Percentiles rank a stretch among this genome's conserved stretches.
Evolutionary conservation across 2,329 filamentous ascomycete species (phyloP).

Genomic region (Ophiostoma angusticollis): DNA sequence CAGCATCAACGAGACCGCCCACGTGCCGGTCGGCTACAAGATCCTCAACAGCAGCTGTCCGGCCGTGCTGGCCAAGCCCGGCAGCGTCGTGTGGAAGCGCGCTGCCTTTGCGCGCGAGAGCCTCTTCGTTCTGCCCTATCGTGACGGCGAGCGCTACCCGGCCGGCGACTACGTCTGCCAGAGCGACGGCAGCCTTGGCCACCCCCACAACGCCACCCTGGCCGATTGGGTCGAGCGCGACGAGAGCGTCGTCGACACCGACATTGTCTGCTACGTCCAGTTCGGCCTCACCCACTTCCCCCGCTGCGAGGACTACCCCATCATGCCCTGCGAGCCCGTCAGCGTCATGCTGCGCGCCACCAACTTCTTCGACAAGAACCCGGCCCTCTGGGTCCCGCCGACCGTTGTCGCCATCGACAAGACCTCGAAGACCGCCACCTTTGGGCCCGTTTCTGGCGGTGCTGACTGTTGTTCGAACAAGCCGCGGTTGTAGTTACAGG

Average conservation of each 20-base stretch:
- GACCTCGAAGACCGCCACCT: slow-evolving; percentile 11
- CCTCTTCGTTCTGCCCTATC: slow-evolving; percentile 77
- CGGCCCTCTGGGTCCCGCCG: slow-evolving; percentile 67
- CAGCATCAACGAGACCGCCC: slow-evolving; percentile 46
- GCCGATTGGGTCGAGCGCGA: slow-evolving; percentile 64
- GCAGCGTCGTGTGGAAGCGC: slow-evolving; percentile 78
- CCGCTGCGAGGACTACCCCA: slow-evolving; percentile 75
- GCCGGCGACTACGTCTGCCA: slow-evolving; percentile 81
- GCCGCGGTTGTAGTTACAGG: not conserved
- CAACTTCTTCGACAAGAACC: slow-evolving; percentile 73
- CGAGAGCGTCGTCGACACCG: slow-evolving; percentile 62
- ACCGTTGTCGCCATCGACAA: slow-evolving; percentile 23
- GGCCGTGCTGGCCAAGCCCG: slow-evolving; percentile 63
- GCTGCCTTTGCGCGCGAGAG: slow-evolving; percentile 79
- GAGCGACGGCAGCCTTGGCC: slow-evolving; percentile 64
- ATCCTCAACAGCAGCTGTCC: slow-evolving; percentile 79
- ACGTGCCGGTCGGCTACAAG: slow-evolving; percentile 75
- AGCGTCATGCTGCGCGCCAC: slow-evolving; percentile 63
- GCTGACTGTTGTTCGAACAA: not conserved
- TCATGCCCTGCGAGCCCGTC: slow-evolving; percentile 85
- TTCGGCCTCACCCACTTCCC: slow-evolving; percentile 89
- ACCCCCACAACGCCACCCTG: slow-evolving; percentile 36
- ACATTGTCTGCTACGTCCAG: slow-evolving; percentile 86
- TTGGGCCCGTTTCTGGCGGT: not conserved
- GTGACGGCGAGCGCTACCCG: slow-evolving; percentile 69